Conservation (phyloP, 176 grass and related monocot species). For the Phragmites australis region DNA sequence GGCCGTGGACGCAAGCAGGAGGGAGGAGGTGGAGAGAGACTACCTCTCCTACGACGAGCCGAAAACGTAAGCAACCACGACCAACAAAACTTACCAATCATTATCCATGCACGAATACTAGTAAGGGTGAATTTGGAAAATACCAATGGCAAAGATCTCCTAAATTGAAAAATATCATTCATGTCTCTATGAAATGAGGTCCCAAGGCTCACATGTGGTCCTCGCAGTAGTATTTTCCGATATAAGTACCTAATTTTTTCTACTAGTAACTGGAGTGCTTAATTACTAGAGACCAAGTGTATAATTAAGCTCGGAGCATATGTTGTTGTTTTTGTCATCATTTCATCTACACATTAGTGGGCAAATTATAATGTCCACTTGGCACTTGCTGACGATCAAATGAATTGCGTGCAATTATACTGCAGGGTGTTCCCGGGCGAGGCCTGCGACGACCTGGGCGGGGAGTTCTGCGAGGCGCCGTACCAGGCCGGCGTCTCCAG, state of each 20-base stretch:
- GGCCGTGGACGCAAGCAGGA: not conserved
- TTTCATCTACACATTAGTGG: not conserved
- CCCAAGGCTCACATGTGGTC: too few relatives aligned
- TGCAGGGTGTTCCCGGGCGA: slow-evolving; percentile 88
- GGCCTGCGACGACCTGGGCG: slow-evolving; percentile 89
- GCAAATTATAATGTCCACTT: not conserved
- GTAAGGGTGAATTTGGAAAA: too few relatives aligned
- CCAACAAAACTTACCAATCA: not conserved
- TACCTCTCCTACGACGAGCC: slow-evolving; percentile 67
- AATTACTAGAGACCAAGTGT: too few relatives aligned
- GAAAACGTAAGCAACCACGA: slow-evolving; percentile 53
- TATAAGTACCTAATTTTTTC: too few relatives aligned
- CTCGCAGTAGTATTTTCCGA: too few relatives aligned
- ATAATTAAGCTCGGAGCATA: too few relatives aligned
- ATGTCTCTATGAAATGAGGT: too few relatives aligned
- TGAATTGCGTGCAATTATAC: not conserved
- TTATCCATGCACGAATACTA: not conserved
- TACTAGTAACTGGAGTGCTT: too few relatives aligned
- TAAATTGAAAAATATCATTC: too few relatives aligned
- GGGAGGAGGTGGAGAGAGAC: slow-evolving; percentile 62
- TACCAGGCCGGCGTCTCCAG: slow-evolving; percentile 51
- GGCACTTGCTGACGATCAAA: not conserved
- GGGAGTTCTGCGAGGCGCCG: slow-evolving; percentile 77
- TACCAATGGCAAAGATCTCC: too few relatives aligned
- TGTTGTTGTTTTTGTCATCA: too few relatives aligned